Base-by-base conservation (phyloP, 306 rosid species). In the Cicer yamashitae region DNA sequence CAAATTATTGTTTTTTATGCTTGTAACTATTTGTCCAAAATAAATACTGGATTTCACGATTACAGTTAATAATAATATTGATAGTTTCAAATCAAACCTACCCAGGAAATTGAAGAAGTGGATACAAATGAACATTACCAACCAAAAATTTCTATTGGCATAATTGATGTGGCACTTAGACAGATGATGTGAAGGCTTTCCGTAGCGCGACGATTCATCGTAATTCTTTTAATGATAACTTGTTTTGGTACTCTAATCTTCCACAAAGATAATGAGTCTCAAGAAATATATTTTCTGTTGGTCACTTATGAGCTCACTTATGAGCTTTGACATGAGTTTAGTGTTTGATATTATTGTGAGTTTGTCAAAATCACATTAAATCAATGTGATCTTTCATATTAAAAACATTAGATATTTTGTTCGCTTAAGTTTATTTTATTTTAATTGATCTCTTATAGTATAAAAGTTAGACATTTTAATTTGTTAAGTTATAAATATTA, bases 71-170 rank as follows among this genome's bases (percentile, higher is more conserved):
- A 64, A 17, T 65, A 22, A 75, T 64, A 64, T 52, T 62, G 25
- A 63, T 39, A 15, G 64, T 75, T 61, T 48, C 52, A 38, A 75
- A 51, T 75, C 34, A 75, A 51, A 63, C 30, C 56, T 75, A 9
- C 63, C 15, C 56, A 66, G 80, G 80, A 76, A 76, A 88, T 92
- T 73, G 97, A 92, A 79, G 96, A 88, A 86, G 92, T 92, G 40
- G 97, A 92, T 75, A 92, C 97, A 18, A 93, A 92, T 73, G 93
- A 88, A 81, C 90, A 90, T 71, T 92, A 82, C 77, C 87, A 78
- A 53, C 97, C 96, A 30, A 92, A 90, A 80, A 67, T 87, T 38
- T 71, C 85, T 11, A 82, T 90, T 50, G 81, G 86, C 52, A 90
- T 92, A 77, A 78, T 85, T 62, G 70, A 84, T 5, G 89, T 86